Conservation (phyloP, 208 protist species). For the Naegleria fowleri region DNA sequence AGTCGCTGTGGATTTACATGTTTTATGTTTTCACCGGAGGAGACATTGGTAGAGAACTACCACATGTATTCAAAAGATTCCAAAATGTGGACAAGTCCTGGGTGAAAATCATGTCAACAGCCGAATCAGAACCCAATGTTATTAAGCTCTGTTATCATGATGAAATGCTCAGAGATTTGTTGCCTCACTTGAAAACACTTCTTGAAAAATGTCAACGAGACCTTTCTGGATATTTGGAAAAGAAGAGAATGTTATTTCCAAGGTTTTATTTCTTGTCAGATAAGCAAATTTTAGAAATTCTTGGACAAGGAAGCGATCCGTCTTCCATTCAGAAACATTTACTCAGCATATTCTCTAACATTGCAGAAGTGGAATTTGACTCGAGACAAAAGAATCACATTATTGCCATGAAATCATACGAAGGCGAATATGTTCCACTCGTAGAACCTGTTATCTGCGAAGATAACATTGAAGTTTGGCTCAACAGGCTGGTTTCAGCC, state of each 20-base stretch:
- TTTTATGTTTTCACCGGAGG: constrained; percentile 61
- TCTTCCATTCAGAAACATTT: constrained; percentile 62
- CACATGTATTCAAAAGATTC: constrained; percentile 61
- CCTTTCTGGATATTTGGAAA: constrained; percentile 67
- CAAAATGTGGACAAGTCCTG: constrained; percentile 59
- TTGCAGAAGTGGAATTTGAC: constrained; percentile 55
- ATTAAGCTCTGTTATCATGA: constrained; percentile 47
- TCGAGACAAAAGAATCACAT: constrained; percentile 40
- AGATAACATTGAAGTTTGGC: constrained; percentile 68
- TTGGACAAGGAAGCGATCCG: constrained; percentile 67
- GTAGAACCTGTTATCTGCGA: constrained; percentile 43
- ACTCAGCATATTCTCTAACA: constrained; percentile 57
- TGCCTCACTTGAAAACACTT: constrained; percentile 58
- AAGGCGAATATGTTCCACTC: constrained; percentile 57
- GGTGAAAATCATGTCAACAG: constrained; percentile 60
- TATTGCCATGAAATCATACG: constrained; percentile 38
- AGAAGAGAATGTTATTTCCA: constrained; percentile 67
- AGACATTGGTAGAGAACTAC: constrained; percentile 60
- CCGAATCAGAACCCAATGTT: constrained; percentile 47
- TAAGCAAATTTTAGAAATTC: constrained; percentile 65
- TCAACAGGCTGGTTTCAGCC: constrained; percentile 46
- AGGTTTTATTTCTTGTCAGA: constrained; percentile 84
- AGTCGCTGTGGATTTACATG: constrained; percentile 65
- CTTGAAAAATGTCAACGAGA: constrained; percentile 65
- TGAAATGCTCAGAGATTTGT: constrained; percentile 52